A percentile compares a stretch with the other conserved stretches of the same genome.
These are phyloP conservation scores for Excoecaria agallocha DNA, from an alignment of 345 rosid species.

Conservation along the genomic window DNA sequence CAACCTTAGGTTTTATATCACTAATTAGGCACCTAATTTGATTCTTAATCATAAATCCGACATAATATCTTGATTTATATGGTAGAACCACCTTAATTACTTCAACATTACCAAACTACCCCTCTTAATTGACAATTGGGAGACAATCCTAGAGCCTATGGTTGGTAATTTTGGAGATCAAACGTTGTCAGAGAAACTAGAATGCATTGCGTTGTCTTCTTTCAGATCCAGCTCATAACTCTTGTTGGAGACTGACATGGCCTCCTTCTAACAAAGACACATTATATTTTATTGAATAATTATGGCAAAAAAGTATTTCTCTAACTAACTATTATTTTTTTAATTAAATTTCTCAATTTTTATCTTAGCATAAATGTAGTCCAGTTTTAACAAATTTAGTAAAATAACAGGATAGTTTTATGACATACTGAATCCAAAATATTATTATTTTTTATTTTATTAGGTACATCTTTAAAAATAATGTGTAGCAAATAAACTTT, in stretches of 20 bases:
- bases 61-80: slow-evolving; percentile 14
- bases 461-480: no score
- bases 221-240: slow-evolving; percentile 49
- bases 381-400: no score
- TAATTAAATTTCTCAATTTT: no score
- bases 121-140: not conserved
- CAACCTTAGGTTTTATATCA: not conserved
- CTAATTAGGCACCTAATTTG: slow-evolving; percentile 33
- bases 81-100: slow-evolving; percentile 20
- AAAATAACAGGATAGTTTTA: no score
- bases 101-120: not conserved
- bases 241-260: slow-evolving; percentile 34
- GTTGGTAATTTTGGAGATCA: slow-evolving; percentile 23
- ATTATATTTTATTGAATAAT: not conserved
- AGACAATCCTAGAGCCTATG: not conserved
- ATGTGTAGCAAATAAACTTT: no score
- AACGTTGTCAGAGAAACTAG: slow-evolving; percentile 25
- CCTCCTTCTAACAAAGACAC: slow-evolving; percentile 34
- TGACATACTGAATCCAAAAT: no score
- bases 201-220: slow-evolving; percentile 33
- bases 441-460: no score
- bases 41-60: slow-evolving; percentile 10
- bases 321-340: no score
- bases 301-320: no score
- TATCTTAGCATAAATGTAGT: no score